Evolutionary conservation across 2,329 filamentous ascomycete genomes (phyloP).

Genomic region (Cyanodermella asteris): DNA sequence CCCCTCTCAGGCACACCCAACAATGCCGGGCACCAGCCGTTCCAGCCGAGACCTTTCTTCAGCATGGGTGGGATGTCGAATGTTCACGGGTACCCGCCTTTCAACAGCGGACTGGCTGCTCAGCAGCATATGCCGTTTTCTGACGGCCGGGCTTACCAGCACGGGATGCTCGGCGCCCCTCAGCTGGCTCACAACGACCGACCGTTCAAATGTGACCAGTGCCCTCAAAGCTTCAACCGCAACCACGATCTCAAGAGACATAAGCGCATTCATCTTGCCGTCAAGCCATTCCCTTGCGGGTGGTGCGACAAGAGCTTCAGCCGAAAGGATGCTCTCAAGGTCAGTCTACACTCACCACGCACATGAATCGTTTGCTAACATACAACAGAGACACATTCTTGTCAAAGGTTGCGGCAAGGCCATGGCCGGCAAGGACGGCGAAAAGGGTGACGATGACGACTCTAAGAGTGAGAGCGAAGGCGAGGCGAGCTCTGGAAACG

Average conservation of each 20-base stretch:
- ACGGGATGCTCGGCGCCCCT: conserved; percentile 30
- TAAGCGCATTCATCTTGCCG: conserved; percentile 80
- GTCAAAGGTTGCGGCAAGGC: conserved; percentile 40
- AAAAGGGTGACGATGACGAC: no score
- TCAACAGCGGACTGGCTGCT: conserved; percentile 37
- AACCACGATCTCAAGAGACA: conserved; percentile 94
- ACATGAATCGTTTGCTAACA: neutral
- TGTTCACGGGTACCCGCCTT: conserved; percentile 18
- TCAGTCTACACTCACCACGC: conserved; percentile 23
- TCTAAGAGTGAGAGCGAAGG: no score
- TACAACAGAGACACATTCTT: conserved; percentile 33
- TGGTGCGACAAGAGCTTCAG: conserved; percentile 95
- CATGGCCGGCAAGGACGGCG: no score
- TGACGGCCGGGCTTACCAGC: no score
- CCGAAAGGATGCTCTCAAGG: conserved; percentile 89
- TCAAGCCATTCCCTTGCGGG: conserved; percentile 84
- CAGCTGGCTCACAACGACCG: conserved; percentile 45
- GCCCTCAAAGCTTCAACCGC: conserved; percentile 79
- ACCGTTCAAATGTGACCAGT: conserved; percentile 86
- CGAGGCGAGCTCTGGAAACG: no score
- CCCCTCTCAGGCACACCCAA: conserved; percentile 10
- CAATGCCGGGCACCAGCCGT: neutral
- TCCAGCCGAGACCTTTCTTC: conserved; percentile 50
- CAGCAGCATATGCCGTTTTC: conserved; percentile 43
- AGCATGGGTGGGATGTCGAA: conserved; percentile 42